Evolutionary conservation across 1,139 yeast genomes (phyloP).

Genomic region (Wickerhamomyces sp.): DNA sequence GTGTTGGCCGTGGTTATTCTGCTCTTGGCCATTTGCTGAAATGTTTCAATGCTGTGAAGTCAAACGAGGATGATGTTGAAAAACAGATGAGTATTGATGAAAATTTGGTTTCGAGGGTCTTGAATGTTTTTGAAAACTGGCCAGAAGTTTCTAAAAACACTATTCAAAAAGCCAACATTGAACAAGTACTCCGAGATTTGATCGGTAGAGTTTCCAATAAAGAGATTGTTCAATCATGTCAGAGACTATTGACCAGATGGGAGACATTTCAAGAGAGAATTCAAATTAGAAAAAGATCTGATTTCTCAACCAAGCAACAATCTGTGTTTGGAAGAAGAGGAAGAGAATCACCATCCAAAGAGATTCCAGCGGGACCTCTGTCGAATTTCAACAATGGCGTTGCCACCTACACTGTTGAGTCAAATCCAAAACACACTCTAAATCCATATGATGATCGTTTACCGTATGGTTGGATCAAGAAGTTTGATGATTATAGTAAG

Average conservation of each 20-base stretch:
- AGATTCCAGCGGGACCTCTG: neutral
- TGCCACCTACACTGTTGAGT: too few relatives aligned
- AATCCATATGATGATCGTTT: slow-evolving; percentile 14
- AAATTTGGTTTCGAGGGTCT: slow-evolving; percentile 38
- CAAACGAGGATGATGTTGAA: slow-evolving; percentile 5
- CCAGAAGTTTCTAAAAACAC: slow-evolving; percentile 80
- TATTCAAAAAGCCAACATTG: slow-evolving; percentile 75
- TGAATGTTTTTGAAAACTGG: slow-evolving; percentile 63
- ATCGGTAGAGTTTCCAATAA: slow-evolving; percentile 23
- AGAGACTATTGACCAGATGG: slow-evolving; percentile 62
- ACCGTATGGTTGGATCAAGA: slow-evolving; percentile 34
- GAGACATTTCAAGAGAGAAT: slow-evolving; percentile 71
- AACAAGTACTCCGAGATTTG: slow-evolving; percentile 51
- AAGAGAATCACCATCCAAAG: slow-evolving; percentile 1
- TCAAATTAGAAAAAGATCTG: slow-evolving; percentile 59
- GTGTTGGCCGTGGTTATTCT: slow-evolving; percentile 83
- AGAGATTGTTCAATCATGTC: slow-evolving; percentile 35
- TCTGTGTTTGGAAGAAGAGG: slow-evolving; percentile 30
- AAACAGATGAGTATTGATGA: slow-evolving; percentile 29
- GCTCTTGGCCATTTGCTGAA: slow-evolving; percentile 61
- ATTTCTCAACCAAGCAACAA: slow-evolving; percentile 3
- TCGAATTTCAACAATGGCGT: too few relatives aligned
- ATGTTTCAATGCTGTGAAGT: slow-evolving; percentile 20
- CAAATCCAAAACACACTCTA: too few relatives aligned
- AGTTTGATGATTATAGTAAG: slow-evolving; percentile 27